phyloP scores from a whole-genome alignment of 2,329 filamentous ascomycete genomes.

The Trichoderma oligosporum region DNA sequence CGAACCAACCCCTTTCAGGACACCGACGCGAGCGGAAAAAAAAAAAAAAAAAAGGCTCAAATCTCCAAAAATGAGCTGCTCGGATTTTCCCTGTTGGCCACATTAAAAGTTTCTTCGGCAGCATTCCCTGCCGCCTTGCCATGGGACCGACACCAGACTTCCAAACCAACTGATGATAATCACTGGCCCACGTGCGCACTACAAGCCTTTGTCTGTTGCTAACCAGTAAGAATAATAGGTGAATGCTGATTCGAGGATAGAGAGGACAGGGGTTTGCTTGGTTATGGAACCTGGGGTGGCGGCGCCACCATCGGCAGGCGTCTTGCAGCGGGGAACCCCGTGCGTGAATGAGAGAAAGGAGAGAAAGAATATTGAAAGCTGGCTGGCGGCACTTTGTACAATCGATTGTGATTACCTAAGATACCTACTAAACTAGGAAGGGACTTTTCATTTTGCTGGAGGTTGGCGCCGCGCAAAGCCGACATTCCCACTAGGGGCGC shows the following conservation, averaged over 20 bases:
- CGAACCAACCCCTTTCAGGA: constrained; percentile 7
- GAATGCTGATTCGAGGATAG: constrained; percentile 13
- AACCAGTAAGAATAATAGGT: constrained; percentile 7
- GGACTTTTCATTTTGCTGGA: constrained; percentile 15
- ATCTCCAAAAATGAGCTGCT: not conserved
- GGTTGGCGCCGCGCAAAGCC: not conserved
- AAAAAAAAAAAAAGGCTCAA: not conserved
- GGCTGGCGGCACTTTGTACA: too few relatives aligned
- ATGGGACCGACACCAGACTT: not conserved
- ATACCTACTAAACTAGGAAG: constrained; percentile 13
- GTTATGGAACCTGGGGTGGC: not conserved
- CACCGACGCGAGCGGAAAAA: not conserved
- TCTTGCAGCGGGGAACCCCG: not conserved
- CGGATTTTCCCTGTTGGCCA: not conserved
- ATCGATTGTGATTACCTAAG: too few relatives aligned
- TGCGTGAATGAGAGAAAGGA: not conserved
- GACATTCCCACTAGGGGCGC: not conserved
- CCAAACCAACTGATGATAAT: not conserved
- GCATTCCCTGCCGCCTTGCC: not conserved
- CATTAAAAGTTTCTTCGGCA: not conserved
- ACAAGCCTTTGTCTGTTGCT: not conserved
- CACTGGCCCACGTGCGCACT: constrained; percentile 13
- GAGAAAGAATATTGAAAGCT: too few relatives aligned
- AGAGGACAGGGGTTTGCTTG: not conserved
- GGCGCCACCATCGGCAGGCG: not conserved